phyloP scores from a whole-genome alignment of 192 early-diverging fungal genomes.

The Podochytrium sp. region DNA sequence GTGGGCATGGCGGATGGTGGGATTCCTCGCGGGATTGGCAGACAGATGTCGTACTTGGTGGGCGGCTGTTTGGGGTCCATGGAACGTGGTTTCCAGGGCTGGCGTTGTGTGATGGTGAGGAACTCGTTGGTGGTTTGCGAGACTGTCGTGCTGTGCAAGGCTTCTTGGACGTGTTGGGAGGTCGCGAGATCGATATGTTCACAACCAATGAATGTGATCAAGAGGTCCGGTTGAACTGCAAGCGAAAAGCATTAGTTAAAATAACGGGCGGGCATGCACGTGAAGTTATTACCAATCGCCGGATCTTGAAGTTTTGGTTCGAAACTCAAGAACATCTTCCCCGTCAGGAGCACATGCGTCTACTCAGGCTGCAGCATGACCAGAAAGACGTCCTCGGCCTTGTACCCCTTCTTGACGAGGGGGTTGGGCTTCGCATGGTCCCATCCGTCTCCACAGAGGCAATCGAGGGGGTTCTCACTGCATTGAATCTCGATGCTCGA shows the following conservation, averaged over 20 bases:
- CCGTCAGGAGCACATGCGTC: neutral
- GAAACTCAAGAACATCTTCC: neutral
- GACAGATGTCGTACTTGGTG: neutral
- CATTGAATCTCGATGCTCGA: neutral
- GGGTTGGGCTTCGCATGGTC: neutral
- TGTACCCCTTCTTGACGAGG: neutral
- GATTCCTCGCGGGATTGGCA: neutral
- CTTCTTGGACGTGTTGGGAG: neutral
- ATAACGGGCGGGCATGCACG: neutral
- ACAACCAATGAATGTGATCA: conserved; percentile 4
- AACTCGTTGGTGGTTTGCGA: neutral
- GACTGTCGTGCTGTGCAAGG: neutral
- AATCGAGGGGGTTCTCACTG: neutral
- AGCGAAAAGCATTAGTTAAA: neutral
- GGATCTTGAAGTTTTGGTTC: conserved; percentile 15
- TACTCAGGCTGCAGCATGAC: neutral
- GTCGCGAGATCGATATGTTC: conserved; percentile 10
- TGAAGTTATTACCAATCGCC: neutral
- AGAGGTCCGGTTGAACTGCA: neutral
- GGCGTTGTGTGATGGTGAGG: conserved; percentile 2
- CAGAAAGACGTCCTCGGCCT: neutral
- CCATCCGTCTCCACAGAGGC: conserved; percentile 6
- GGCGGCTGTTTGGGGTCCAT: neutral
- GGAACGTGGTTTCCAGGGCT: conserved; percentile 3
- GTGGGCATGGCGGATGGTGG: conserved; percentile 9